Percentiles rank a stretch among this genome's conserved stretches.
Conservation (phyloP, 2,329 filamentous ascomycete genomes). For the Pochonia chlamydosporia region DNA sequence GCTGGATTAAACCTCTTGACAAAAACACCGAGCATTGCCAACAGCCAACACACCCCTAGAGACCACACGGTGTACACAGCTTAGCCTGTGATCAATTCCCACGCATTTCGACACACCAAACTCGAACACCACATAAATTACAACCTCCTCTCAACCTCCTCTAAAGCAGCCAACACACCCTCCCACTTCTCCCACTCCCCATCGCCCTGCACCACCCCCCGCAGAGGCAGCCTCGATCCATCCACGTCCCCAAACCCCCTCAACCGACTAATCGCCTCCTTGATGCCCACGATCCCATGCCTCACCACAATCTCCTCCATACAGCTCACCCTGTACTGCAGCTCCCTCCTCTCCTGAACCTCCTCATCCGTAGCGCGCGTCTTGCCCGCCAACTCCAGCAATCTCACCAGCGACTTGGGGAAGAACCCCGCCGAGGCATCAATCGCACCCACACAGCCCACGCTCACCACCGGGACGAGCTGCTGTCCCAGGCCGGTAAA, state of each 20-base stretch:
- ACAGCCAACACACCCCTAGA: too few species aligned
- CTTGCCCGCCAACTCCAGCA: constrained; percentile 43
- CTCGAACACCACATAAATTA: too few species aligned
- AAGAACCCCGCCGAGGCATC: constrained; percentile 59
- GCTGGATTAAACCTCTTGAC: too few species aligned
- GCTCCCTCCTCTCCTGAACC: constrained; percentile 41
- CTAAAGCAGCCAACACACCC: constrained; percentile 34
- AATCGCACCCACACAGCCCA: constrained; percentile 55
- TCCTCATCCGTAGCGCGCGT: constrained; percentile 29
- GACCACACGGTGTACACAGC: too few species aligned
- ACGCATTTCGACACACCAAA: too few species aligned
- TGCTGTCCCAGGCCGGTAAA: constrained; percentile 63
- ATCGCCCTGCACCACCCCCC: constrained; percentile 51
- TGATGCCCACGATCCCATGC: constrained; percentile 59
- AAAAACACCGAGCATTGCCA: too few species aligned
- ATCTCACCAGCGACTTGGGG: constrained; percentile 52
- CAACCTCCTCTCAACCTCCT: constrained; percentile 33
- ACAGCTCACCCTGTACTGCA: constrained; percentile 56
- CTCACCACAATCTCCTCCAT: constrained; percentile 57
- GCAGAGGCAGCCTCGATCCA: constrained; percentile 53
- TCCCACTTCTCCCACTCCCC: constrained; percentile 52
- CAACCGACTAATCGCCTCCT: constrained; percentile 55
- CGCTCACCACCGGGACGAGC: constrained; percentile 51
- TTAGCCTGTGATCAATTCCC: too few species aligned
- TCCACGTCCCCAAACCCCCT: constrained; percentile 53